A percentile compares a stretch with the other conserved stretches of the same genome.
Evolutionary conservation across 1,139 yeast species (phyloP).

Genomic region (Suhomyces anneliseae): DNA sequence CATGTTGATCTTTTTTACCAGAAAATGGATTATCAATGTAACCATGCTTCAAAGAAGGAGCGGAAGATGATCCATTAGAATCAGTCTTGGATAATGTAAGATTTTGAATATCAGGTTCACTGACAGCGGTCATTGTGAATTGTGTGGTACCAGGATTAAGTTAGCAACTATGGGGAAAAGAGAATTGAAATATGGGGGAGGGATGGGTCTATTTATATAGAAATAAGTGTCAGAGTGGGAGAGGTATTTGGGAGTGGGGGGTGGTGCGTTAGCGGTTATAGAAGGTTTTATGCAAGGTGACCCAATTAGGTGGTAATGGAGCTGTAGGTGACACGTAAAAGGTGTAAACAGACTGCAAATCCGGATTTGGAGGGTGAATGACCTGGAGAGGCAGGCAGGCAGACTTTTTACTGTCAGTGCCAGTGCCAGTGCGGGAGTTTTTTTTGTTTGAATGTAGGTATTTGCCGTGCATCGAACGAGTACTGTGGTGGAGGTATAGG

Average conservation of each 20-base stretch:
- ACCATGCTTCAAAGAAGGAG: constrained; percentile 48
- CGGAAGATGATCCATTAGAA: constrained; percentile 34
- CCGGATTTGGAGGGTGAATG: neutral
- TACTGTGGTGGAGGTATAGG: no score
- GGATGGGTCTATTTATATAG: neutral
- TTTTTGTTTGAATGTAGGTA: no score
- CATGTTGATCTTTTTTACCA: constrained; percentile 81
- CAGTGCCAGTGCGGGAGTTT: no score
- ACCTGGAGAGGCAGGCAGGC: neutral
- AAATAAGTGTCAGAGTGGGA: neutral
- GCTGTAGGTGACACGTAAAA: no score
- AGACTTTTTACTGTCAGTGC: no score
- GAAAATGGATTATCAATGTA: constrained; percentile 75
- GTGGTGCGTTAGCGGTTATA: neutral
- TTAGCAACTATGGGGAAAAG: no score
- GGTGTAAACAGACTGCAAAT: no score
- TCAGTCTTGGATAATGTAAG: constrained; percentile 26
- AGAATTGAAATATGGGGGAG: neutral
- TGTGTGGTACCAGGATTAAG: no score
- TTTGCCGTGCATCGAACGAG: no score
- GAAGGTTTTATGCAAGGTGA: neutral
- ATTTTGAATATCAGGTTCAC: constrained; percentile 23
- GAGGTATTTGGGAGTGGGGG: neutral
- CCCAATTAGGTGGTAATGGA: no score
- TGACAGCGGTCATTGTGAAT: constrained; percentile 8